These are phyloP conservation scores for Suillus placidus DNA, from an alignment of 768 basidiomycete genomes.

Conservation along the genomic window DNA sequence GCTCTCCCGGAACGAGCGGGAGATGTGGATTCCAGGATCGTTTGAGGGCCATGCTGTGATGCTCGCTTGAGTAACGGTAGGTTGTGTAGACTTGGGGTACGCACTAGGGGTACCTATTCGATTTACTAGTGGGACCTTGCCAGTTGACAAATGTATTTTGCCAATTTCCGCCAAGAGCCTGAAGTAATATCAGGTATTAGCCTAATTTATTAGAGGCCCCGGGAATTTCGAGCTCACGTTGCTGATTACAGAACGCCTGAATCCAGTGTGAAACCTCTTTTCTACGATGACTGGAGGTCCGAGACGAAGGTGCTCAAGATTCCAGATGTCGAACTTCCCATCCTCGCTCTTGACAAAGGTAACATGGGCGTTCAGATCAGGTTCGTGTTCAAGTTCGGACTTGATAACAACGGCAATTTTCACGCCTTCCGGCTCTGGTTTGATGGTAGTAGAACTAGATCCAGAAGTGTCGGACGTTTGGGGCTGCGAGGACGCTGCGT, in stretches of 20 bases:
- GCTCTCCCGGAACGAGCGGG: constrained; percentile 16
- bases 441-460: neutral
- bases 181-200: neutral
- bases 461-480: neutral
- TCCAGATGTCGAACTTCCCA: constrained; percentile 17
- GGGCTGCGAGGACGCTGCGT: neutral
- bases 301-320: constrained; percentile 14
- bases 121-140: constrained; percentile 4
- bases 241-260: constrained; percentile 20
- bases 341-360: constrained; percentile 16
- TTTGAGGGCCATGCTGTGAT: constrained; percentile 16
- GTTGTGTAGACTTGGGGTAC: neutral
- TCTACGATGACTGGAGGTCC: constrained; percentile 15
- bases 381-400: neutral
- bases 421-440: constrained; percentile 8
- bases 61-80: neutral
- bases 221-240: constrained; percentile 13
- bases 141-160: constrained; percentile 7
- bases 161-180: constrained; percentile 5
- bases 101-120: constrained; percentile 3
- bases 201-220: neutral
- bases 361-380: constrained; percentile 9
- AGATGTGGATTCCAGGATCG: constrained; percentile 24
- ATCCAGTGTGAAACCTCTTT: constrained; percentile 14
- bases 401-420: constrained; percentile 10